Conservation (phyloP, 352 stramenopile species). For the Phytopythium helicoides region DNA sequence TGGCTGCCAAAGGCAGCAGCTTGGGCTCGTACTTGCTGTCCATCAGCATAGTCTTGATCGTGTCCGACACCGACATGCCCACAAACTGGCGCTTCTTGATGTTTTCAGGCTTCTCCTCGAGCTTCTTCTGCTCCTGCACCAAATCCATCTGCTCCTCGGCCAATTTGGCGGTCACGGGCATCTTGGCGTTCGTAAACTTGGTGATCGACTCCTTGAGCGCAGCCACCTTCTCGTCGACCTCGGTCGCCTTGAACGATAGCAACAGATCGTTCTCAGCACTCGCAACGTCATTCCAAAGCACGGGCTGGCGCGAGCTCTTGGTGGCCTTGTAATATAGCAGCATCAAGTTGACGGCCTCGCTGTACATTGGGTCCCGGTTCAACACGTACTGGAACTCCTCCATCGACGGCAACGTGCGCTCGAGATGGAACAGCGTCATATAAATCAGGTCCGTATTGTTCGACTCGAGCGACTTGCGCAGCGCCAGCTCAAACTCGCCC, state of each 20-base stretch:
- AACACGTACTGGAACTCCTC: constrained; percentile 81
- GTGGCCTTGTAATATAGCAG: constrained; percentile 74
- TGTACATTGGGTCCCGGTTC: constrained; percentile 66
- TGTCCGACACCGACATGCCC: constrained; percentile 84
- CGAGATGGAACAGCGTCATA: constrained; percentile 87
- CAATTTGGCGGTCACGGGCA: constrained; percentile 60
- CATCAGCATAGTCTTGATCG: constrained; percentile 74
- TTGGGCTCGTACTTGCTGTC: constrained; percentile 85
- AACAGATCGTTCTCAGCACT: constrained; percentile 76
- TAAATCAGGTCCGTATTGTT: constrained; percentile 90
- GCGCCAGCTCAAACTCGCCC: constrained; percentile 88
- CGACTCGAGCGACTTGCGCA: constrained; percentile 87
- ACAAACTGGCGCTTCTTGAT: constrained; percentile 80
- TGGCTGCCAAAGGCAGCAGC: constrained; percentile 55
- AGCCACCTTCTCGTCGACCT: constrained; percentile 65
- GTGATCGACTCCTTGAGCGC: constrained; percentile 61
- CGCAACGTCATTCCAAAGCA: constrained; percentile 60
- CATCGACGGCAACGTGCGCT: constrained; percentile 74
- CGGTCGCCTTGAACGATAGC: constrained; percentile 58
- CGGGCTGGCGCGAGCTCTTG: constrained; percentile 54
- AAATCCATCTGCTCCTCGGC: constrained; percentile 88
- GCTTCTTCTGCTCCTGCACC: constrained; percentile 80
- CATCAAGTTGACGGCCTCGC: constrained; percentile 74
- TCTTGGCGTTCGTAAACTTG: constrained; percentile 71
- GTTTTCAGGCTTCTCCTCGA: constrained; percentile 80